Percentiles rank a stretch among this genome's conserved stretches.
These are phyloP conservation scores for Grigorovia humatica DNA, from an alignment of 805 yeast genomes.

Conservation along the genomic window DNA sequence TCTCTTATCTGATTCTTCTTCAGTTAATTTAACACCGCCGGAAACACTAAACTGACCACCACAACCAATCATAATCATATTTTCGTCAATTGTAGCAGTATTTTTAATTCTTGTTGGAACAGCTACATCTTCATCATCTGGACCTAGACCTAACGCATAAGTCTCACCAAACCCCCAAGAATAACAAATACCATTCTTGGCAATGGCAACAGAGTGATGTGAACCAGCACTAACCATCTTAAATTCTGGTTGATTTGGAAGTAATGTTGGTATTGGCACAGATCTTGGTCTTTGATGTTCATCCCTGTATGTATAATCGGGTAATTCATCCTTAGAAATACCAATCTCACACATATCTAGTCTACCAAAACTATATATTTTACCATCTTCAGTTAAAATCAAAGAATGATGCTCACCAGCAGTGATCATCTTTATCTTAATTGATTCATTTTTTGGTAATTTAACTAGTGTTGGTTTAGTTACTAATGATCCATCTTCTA, in stretches of 20 bases:
- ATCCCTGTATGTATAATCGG: constrained; percentile 61
- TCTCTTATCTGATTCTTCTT: constrained; percentile 34
- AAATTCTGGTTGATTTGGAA: constrained; percentile 47
- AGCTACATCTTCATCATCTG: constrained; percentile 74
- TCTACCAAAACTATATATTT: constrained; percentile 79
- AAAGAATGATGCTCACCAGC: constrained; percentile 95
- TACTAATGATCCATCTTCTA: constrained; percentile 79
- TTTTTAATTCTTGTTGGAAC: constrained; percentile 82
- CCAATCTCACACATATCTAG: constrained; percentile 92
- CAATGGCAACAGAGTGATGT: constrained; percentile 83
- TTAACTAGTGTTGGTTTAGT: constrained; percentile 65
- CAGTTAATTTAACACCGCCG: constrained; percentile 49
- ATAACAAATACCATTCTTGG: constrained; percentile 73
- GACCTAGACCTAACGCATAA: constrained; percentile 92
- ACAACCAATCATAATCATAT: constrained; percentile 67
- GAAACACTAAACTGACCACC: constrained; percentile 95
- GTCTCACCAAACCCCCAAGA: constrained; percentile 99
- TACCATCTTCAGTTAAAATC: constrained; percentile 63
- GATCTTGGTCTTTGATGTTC: constrained; percentile 73
- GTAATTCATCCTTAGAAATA: constrained; percentile 52
- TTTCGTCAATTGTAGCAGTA: constrained; percentile 80
- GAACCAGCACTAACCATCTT: constrained; percentile 70
- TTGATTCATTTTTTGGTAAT: constrained; percentile 33
- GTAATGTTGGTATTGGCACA: constrained; percentile 72
- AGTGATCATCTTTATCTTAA: constrained; percentile 49